Evolutionary conservation across 139 green algal genomes (phyloP), one percentile per base, ranked within the genome.

Genomic region (Chlorella sp.): DNA sequence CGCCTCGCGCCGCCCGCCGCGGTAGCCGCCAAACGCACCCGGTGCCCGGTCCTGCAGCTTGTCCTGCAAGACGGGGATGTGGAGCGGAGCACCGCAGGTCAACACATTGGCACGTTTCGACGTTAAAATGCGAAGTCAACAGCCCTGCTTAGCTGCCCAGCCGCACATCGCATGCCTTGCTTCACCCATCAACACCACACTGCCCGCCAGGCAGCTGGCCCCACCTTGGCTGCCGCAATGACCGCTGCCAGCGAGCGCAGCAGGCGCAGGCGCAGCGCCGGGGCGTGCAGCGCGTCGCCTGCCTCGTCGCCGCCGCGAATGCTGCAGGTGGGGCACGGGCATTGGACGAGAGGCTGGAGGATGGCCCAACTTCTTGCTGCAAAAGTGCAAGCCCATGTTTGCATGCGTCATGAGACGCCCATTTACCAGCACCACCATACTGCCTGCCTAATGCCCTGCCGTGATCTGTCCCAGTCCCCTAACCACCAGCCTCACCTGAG

Each of bases 251-350:
- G 41, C 3, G 85, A 87, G 73, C 57, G 67, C 62, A 90, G 68
- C 41, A 90, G 79, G 69, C 87, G 74, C 26, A 90, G 70, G 67
- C 85, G 80, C 63, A 90, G 83, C 34, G 51, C 44, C 4, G 86
- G 89, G 25, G 80, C 41, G 51, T 91, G 87, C 34, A 84, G 32
- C 67, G 90, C 84, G 13, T 89, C 82, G 23, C 82, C 87, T 5
- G 65, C 26, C 32, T 85, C 65, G 63, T 87, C 86, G 74, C 80
- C 68, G 72, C 79, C 80, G 23, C 81, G 84, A 9, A 80, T 26
- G 67, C 80, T 84, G 82, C 63, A 47, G 70, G n/a, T 26, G 9
- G 69, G n/a, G n/a, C n/a, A n/a, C n/a, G n/a, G n/a, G n/a, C n/a
- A n/a, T n/a, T n/a, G n/a, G n/a, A n/a, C n/a, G n/a, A n/a, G n/a